A percentile compares a stretch with the other conserved stretches of the same genome.
These are phyloP conservation scores for Plasmodium blacklocki DNA, from an alignment of 169 alveolate species.

Conservation along the genomic window DNA sequence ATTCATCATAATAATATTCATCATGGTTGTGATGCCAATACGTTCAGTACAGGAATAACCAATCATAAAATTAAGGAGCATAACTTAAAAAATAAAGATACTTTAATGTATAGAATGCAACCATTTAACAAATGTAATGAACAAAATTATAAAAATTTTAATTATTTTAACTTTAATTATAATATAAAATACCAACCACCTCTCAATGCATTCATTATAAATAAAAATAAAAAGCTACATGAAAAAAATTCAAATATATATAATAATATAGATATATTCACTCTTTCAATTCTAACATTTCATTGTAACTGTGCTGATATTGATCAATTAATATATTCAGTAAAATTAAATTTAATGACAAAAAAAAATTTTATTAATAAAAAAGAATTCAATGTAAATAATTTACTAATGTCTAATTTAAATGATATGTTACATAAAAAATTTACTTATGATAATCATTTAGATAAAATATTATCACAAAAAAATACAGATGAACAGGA, in stretches of 20 bases:
- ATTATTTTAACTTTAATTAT: too few relatives aligned
- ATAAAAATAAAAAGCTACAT: too few relatives aligned
- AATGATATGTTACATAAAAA: constrained; percentile 25
- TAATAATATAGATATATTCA: constrained; percentile 11
- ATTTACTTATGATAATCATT: constrained; percentile 31
- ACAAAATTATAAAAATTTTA: too few relatives aligned
- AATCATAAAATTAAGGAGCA: not conserved
- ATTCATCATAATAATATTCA: not conserved
- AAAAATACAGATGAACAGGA: constrained; percentile 2
- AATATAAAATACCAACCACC: too few relatives aligned
- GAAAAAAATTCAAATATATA: not conserved
- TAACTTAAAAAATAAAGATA: too few relatives aligned
- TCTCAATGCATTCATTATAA: too few relatives aligned
- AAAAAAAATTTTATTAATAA: not conserved
- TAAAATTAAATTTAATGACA: not conserved
- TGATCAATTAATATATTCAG: constrained; percentile 28
- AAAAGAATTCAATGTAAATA: not conserved
- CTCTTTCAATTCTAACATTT: constrained; percentile 29
- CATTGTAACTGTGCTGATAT: constrained; percentile 70
- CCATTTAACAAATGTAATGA: too few relatives aligned
- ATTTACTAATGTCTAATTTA: constrained; percentile 5
- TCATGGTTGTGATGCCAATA: not conserved
- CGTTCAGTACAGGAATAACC: not conserved
- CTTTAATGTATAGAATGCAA: too few relatives aligned
- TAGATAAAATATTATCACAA: constrained; percentile 22